phyloP scores from a whole-genome alignment of 768 basidiomycete genomes.

The Mycena amicta region DNA sequence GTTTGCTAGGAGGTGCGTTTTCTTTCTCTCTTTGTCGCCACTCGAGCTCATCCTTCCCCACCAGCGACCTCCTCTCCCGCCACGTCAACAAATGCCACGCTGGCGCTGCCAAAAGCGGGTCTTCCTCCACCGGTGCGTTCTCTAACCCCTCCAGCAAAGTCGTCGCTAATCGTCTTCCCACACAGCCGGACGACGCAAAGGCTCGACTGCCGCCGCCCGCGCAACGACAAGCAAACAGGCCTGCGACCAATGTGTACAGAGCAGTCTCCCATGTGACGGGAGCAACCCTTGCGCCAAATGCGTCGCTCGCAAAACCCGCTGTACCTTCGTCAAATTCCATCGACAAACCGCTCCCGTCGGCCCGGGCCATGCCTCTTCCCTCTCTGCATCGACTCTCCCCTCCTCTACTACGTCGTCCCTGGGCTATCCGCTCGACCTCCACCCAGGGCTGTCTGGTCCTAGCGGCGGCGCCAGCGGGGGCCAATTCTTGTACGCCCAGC shows the following conservation, averaged over 20 bases:
- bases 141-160: too few species aligned
- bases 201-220: constrained; percentile 64
- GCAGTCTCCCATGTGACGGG: constrained; percentile 76
- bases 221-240: constrained; percentile 82
- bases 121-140: constrained; percentile 40
- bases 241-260: constrained; percentile 83
- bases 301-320: constrained; percentile 65
- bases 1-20: constrained; percentile 75
- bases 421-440: background rate
- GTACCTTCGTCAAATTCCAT: constrained; percentile 83
- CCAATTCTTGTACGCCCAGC: constrained; percentile 18
- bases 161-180: too few species aligned
- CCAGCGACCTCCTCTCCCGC: constrained; percentile 80
- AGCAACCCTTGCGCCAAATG: constrained; percentile 82
- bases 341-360: constrained; percentile 79
- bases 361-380: constrained; percentile 61
- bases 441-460: background rate
- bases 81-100: constrained; percentile 90
- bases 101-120: constrained; percentile 44
- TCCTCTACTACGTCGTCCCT: background rate
- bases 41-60: constrained; percentile 8
- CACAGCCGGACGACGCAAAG: constrained; percentile 71
- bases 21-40: constrained; percentile 6
- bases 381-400: constrained; percentile 19
- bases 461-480: background rate